Evolutionary conservation across 2,329 filamentous ascomycete species (phyloP), one percentile per base, ranked within the genome.

Genomic region (Talaromyces sp.): DNA sequence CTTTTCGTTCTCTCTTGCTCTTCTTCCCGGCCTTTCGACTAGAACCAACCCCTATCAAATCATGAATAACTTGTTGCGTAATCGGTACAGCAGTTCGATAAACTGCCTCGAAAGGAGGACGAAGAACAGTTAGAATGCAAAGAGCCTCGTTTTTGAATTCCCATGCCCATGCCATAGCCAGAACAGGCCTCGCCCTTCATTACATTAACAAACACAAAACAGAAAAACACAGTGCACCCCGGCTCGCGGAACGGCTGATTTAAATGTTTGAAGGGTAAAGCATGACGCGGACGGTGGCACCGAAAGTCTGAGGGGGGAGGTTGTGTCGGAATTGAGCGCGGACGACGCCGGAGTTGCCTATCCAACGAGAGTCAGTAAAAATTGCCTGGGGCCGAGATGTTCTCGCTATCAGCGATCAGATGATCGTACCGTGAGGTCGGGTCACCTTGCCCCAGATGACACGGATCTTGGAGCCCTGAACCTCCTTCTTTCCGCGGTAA

Each of bases 361-460:
- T 68, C 44, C 21, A 57, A 39, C n/a, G n/a, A 39, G 9, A 56
- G 11, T 42, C 48, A 58, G 56, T 42, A 16, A 48, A 2, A 2
- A 16, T 2, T 46, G 12, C 42, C 42, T 25, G 4, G 16, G 16
- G 35, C 42, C 16, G 4, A 8, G 16, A 12, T 18, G 5, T 40
- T 18, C 39, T 40, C 39, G 4, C 1, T n/a, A 5, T 40, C n/a
- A n/a, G 4, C n/a, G 6, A 40, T 14, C 39, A n/a, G 39, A n/a
- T 40, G 39, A 6, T 40, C 82, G 74, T 90, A 93, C 91, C 93
- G 84, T 98, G 93, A 80, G 92, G 89, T 78, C 92, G 86, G 79
- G 92, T 96, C 80, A 98, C 89, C 86, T 96, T 97, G 85, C 93
- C 93, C 92, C 93, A 98, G 85, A 98, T 97, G 74, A 98, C 90